Conservation (phyloP, 73 alveolate genomes). For the Tetrahymena elliotti region DNA sequence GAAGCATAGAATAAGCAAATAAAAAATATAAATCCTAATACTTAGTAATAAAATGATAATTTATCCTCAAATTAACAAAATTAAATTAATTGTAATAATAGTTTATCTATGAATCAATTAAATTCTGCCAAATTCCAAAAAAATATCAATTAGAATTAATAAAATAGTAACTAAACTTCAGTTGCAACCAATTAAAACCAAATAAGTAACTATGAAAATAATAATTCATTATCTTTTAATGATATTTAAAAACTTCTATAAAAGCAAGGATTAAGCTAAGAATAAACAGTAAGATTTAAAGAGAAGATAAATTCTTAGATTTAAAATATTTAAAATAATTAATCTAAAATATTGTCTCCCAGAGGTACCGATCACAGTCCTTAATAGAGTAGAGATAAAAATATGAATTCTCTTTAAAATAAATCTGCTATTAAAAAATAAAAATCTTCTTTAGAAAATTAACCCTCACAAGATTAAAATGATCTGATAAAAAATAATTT, state of each 20-base stretch:
- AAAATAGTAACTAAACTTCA: too few relatives aligned
- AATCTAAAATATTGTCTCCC: neutral
- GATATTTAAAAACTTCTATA: neutral
- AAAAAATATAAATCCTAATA: neutral
- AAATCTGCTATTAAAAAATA: neutral
- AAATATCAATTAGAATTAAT: neutral
- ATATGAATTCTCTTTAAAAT: neutral
- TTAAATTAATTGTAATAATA: neutral
- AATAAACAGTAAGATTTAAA: too few relatives aligned
- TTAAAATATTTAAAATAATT: neutral
- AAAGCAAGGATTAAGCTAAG: neutral
- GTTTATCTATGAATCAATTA: neutral
- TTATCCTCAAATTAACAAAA: too few relatives aligned
- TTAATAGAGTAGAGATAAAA: neutral
- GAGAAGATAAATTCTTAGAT: neutral
- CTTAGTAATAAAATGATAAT: neutral
- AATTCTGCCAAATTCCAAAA: neutral
- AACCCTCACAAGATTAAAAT: neutral
- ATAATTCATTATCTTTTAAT: neutral
- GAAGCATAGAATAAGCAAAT: neutral
- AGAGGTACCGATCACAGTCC: neutral
- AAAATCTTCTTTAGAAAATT: neutral
- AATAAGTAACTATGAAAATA: too few relatives aligned
- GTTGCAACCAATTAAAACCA: neutral
- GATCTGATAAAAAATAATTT: neutral